Base-by-base conservation (phyloP, 495 filamentous ascomycete species). In the Daldinia loculata region DNA sequence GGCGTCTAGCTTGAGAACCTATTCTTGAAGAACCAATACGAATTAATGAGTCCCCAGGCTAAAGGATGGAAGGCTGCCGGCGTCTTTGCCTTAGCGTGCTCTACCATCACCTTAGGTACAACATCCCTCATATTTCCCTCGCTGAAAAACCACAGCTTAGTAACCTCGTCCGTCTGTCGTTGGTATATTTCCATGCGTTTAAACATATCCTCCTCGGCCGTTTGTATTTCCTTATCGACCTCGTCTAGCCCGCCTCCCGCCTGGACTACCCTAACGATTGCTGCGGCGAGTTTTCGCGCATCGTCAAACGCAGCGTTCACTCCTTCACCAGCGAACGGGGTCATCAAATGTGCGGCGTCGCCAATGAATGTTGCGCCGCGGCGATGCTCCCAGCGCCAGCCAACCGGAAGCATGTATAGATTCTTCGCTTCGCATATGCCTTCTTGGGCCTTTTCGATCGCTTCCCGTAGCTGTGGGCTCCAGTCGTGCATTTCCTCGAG, bases 311-410 rank as follows among this genome's bases (percentile, higher is more conserved):
- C 88, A 4, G 81, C 61, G 65, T 91, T 89, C 26, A 89, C 86
- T 4, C 88, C 88, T 52, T 88, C 86, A 0, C 88, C 89, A 0
- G 85, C 87, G 74, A 85, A 89, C 1, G 88, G 87, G 6, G 84
- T 81, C 87, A 89, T 89, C 39, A 89, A 64, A 70, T 90, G 87
- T 15, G 88, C 88, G 1, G 89, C 87, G 77, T 90, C 89, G 8
- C 89, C 89, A 48, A 90, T 78, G 7, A 91, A 71, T 6, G 88
- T 89, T 4, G 83, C 75, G 19, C 83, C 81, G 5, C 70, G 43
- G 11, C 71, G 67, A 62, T 86, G 84, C 50, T 79, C 66, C 87
- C 87, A 90, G 7, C 58, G 70, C 59, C 76, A 76, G 22, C 84
- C 87, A 0, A 85, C 75, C 1, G 85, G 86, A 0, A 90, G 80